These are phyloP conservation scores for Podila minutissima DNA, from an alignment of 192 early-diverging fungal genomes.

Conservation along the genomic window DNA sequence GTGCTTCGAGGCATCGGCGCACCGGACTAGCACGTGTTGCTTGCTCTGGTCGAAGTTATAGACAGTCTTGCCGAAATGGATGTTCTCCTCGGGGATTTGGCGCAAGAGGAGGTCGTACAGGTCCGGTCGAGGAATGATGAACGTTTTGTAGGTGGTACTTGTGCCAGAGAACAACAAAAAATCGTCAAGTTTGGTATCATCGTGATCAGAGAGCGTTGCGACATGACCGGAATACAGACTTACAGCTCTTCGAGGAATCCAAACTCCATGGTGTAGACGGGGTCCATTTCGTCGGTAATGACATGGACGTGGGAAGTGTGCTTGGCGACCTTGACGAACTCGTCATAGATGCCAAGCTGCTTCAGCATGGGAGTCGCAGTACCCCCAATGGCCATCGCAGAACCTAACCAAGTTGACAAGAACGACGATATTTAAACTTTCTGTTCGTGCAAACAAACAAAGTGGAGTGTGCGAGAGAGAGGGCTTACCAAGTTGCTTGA, in stretches of 20 bases:
- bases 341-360: conserved; percentile 1
- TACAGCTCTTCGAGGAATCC: background rate
- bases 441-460: background rate
- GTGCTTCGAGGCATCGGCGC: background rate
- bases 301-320: background rate
- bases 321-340: background rate
- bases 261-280: background rate
- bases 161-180: no score
- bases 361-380: background rate
- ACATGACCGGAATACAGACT: no score
- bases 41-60: background rate
- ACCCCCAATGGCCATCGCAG: background rate
- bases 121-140: no score
- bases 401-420: background rate
- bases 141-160: no score
- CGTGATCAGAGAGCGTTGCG: no score
- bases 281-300: background rate
- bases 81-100: no score
- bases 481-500: background rate
- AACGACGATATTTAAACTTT: background rate
- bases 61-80: background rate
- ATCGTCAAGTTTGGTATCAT: no score
- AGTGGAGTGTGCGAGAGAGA: background rate
- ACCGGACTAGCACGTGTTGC: background rate
- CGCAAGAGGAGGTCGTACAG: no score